Evolutionary conservation across 768 basidiomycete species (phyloP).

Genomic region (Boletus huronensis): DNA sequence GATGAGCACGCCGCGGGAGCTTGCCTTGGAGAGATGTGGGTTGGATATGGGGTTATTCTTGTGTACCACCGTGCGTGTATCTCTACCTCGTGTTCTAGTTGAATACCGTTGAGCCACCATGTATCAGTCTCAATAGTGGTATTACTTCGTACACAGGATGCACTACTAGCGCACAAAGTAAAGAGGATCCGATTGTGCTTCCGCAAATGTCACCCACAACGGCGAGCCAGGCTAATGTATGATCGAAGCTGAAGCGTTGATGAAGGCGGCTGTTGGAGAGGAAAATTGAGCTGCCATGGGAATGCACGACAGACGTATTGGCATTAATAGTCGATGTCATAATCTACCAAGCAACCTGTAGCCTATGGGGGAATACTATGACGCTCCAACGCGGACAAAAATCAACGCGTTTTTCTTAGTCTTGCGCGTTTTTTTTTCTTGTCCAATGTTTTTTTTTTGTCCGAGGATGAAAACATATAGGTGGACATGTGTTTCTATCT

Average conservation of each 20-base stretch:
- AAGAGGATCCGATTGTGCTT: background rate
- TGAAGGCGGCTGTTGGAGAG: background rate
- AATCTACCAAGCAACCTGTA: background rate
- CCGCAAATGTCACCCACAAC: too few relatives aligned
- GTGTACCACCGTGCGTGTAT: conserved; percentile 9
- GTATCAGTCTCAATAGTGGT: conserved; percentile 6
- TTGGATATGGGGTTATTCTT: background rate
- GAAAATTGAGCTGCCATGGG: too few relatives aligned
- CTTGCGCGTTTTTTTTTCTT: too few relatives aligned
- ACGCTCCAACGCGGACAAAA: too few relatives aligned
- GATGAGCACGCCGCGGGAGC: background rate
- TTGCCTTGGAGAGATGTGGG: conserved; percentile 37
- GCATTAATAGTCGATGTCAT: background rate
- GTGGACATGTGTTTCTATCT: too few relatives aligned
- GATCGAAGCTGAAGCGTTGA: background rate
- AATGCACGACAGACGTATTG: background rate
- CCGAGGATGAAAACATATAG: too few relatives aligned
- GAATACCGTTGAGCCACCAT: conserved; percentile 1
- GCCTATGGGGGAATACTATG: too few relatives aligned
- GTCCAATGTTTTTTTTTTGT: too few relatives aligned
- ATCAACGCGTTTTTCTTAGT: too few relatives aligned
- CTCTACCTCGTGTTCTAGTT: conserved; percentile 5
- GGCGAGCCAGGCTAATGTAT: background rate
- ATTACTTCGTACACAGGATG: background rate
- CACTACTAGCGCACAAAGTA: conserved; percentile 1